Evolutionary conservation across 352 stramenopile genomes (phyloP).

Genomic region (Phytopythium ostracodes): DNA sequence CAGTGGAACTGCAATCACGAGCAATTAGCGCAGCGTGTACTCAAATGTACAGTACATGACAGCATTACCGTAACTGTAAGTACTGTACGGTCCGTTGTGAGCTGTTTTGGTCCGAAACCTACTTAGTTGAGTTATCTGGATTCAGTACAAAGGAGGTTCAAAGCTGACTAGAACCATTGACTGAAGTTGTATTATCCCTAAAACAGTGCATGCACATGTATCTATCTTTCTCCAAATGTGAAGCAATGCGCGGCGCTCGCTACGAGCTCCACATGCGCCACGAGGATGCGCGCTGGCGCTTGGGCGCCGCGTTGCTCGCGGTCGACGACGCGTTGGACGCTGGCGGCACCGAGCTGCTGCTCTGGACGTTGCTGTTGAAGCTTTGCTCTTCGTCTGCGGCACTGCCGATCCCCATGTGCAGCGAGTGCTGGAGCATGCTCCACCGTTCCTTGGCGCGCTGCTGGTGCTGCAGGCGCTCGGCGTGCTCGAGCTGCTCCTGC

Average conservation of each 20-base stretch:
- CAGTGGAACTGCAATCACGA: neutral
- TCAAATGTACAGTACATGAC: too few species aligned
- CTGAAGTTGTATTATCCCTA: neutral
- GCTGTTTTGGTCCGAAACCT: too few species aligned
- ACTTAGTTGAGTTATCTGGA: neutral
- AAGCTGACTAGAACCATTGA: neutral
- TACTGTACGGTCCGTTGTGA: too few species aligned
- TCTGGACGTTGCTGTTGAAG: neutral
- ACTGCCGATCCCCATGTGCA: neutral
- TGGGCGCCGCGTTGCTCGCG: neutral
- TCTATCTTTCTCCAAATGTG: neutral
- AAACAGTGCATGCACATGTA: neutral
- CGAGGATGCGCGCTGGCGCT: constrained; percentile 22
- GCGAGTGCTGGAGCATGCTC: constrained; percentile 4
- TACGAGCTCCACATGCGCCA: constrained; percentile 31
- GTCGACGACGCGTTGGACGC: neutral
- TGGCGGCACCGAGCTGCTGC: neutral
- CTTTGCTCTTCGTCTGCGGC: neutral
- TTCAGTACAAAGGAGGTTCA: neutral
- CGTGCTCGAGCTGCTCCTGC: constrained; percentile 23
- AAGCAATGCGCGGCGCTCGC: too few species aligned
- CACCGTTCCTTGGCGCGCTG: constrained; percentile 2
- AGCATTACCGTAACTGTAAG: too few species aligned
- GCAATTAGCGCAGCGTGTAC: neutral
- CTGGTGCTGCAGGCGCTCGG: constrained; percentile 11